These are phyloP conservation scores for Bidens hawaiensis DNA, from an alignment of 140 eudicot species.

Conservation along the genomic window DNA sequence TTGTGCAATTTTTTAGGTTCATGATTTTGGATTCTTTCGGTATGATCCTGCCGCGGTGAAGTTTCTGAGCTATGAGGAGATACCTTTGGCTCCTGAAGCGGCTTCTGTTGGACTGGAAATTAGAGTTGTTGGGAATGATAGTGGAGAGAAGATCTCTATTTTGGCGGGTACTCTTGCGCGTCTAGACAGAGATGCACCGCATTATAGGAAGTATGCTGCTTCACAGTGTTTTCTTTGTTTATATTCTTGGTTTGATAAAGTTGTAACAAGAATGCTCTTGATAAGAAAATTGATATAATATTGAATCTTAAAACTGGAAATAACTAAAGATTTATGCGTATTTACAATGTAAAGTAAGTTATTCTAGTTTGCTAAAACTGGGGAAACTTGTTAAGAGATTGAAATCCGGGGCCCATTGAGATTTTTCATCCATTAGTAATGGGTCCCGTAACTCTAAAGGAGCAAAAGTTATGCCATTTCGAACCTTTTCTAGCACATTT, in stretches of 20 bases:
- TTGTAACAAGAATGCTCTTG: too few relatives aligned
- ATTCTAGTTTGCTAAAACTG: too few relatives aligned
- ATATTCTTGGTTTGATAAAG: not conserved
- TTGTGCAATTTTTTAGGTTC: slow-evolving; percentile 42
- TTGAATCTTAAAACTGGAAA: too few relatives aligned
- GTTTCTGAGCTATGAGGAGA: too few relatives aligned
- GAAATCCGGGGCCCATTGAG: not conserved
- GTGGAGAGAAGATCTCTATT: slow-evolving; percentile 99
- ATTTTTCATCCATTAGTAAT: not conserved
- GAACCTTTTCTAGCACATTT: not conserved
- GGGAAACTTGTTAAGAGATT: too few relatives aligned
- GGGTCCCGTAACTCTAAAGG: not conserved
- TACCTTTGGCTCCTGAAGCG: too few relatives aligned
- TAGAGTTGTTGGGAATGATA: slow-evolving; percentile 99
- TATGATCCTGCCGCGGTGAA: too few relatives aligned
- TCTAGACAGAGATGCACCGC: slow-evolving; percentile 97
- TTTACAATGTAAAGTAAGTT: too few relatives aligned
- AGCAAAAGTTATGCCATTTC: not conserved
- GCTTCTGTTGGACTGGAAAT: too few relatives aligned
- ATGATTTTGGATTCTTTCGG: too few relatives aligned
- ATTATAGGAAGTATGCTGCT: slow-evolving; percentile 72
- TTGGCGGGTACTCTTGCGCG: slow-evolving; percentile 99
- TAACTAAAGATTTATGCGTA: too few relatives aligned
- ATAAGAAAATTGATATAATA: too few relatives aligned
- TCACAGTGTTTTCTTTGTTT: not conserved